Evolutionary conservation across 306 rosid genomes (phyloP).

Genomic region (Geum urbanum): DNA sequence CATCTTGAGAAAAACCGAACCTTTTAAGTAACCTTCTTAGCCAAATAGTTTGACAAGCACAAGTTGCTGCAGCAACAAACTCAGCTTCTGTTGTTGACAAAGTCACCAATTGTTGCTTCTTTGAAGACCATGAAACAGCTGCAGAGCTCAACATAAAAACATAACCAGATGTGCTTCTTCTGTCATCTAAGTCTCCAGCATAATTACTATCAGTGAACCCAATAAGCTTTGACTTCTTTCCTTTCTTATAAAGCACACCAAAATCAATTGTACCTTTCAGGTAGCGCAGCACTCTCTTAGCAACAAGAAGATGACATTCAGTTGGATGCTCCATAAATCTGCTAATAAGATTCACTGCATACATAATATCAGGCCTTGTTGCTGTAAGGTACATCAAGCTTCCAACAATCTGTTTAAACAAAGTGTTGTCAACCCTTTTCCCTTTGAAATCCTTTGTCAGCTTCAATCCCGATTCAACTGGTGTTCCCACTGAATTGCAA

Average conservation of each 20-base stretch:
- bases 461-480: neutral
- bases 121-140: too few relatives aligned
- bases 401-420: neutral
- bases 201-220: too few relatives aligned
- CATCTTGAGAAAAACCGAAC: too few relatives aligned
- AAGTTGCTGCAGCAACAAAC: too few relatives aligned
- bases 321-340: neutral
- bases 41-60: too few relatives aligned
- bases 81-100: too few relatives aligned
- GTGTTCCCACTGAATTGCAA: neutral
- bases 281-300: neutral
- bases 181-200: too few relatives aligned
- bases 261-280: neutral
- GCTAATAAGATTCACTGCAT: neutral
- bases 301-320: neutral
- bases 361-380: too few relatives aligned
- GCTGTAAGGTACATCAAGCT: neutral
- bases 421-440: neutral
- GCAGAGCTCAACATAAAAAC: too few relatives aligned
- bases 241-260: neutral
- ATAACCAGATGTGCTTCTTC: too few relatives aligned
- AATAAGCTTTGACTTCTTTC: neutral
- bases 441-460: neutral
- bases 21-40: too few relatives aligned
- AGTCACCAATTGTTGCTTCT: too few relatives aligned